phyloP scores from a whole-genome alignment of 2,329 filamentous ascomycete species.

The Diaporthe australafricana region DNA sequence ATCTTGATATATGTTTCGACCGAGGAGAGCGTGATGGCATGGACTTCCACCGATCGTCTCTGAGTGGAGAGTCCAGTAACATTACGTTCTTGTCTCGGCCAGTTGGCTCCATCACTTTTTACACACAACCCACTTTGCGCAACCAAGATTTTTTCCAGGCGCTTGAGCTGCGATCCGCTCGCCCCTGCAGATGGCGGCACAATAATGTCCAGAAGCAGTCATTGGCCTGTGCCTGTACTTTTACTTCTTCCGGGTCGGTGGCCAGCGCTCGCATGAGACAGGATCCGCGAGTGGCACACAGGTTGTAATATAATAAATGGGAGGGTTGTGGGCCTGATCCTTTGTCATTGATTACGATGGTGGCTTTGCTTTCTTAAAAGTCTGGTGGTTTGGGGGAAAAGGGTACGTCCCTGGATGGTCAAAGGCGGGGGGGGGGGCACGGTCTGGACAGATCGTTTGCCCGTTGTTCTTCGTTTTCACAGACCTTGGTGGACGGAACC shows the following conservation, averaged over 20 bases:
- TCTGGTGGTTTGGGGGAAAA: too few species aligned
- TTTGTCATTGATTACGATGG: neutral
- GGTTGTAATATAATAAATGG: neutral
- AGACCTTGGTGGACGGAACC: neutral
- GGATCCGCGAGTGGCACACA: neutral
- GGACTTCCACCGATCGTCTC: too few species aligned
- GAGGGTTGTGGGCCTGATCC: neutral
- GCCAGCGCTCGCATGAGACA: neutral
- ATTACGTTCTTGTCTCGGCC: neutral
- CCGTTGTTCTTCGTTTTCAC: neutral
- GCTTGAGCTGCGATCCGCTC: neutral
- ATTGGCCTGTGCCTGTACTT: neutral
- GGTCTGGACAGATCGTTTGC: neutral
- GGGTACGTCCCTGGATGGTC: neutral
- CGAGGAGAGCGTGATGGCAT: neutral
- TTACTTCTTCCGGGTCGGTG: neutral
- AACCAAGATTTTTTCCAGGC: neutral
- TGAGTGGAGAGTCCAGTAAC: neutral
- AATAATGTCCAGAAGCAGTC: neutral
- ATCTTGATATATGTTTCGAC: neutral
- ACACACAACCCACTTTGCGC: neutral
- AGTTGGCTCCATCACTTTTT: neutral
- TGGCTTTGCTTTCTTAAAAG: neutral
- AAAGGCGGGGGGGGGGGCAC: constrained; percentile 1
- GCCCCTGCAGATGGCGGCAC: neutral